Base-by-base conservation (phyloP, 2,329 filamentous ascomycete species). In the Verticillium klebahnii region DNA sequence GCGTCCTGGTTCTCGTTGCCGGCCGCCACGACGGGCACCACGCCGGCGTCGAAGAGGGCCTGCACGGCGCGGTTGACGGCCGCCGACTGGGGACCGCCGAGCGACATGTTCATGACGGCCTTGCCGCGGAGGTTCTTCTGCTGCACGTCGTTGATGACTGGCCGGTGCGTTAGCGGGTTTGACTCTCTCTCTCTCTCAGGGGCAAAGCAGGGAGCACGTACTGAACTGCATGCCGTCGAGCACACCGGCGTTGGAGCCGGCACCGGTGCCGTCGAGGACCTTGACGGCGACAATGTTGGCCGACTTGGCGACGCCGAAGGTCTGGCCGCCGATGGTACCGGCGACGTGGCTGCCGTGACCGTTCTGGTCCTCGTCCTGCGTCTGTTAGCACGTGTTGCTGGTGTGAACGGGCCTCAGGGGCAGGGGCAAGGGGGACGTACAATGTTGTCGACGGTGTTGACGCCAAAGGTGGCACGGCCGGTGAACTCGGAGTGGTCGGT, bases 281-380 rank as follows among this genome's bases (percentile, higher is more conserved):
- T 88, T 89, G 74, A 89, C 84, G 40, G 80, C 83, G 59, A 86
- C 72, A 55, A 87, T 73, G 61, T 76, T 74, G 61, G 79, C 80
- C 60, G 80, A 81, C 75, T 87, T 87, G 67, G 86, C 84, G 5
- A 89, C 85, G 65, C 87, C 87, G 62, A 84, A 88, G 2, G 82
- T 87, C 60, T 75, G 77, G 37, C 85, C 84, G 25, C 77, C 87
- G 54, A 88, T 83, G 17, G 85, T 89, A 29, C 85, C 87, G 11
- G 85, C 80, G 31, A 87, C 85, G 75, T 89, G 87, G 61, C 79
- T 86, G 50, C 87, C 87, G 72, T 89, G 87, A 14, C 86, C 86
- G 68, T 87, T 85, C 66, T 82, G 78, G 60, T 88, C 85, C 4
- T 78, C 78, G 68, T 85, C 70, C 74, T 78, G 40, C 3, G 1